phyloP scores from a whole-genome alignment of 805 yeast genomes.

The Candida caryicola region DNA sequence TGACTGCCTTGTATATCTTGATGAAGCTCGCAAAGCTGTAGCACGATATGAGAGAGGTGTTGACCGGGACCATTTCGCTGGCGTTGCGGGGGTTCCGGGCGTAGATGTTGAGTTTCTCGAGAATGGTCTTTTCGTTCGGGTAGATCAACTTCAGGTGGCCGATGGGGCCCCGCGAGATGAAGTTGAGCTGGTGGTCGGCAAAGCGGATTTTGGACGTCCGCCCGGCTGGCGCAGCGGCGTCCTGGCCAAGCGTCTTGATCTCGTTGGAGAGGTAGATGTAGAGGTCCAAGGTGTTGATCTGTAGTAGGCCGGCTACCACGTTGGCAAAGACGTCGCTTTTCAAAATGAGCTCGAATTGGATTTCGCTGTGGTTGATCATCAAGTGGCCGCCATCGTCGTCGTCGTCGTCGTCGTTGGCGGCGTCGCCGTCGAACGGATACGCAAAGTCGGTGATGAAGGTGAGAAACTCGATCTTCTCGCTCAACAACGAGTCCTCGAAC shows the following conservation, averaged over 20 bases:
- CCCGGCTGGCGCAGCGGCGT: conserved; percentile 2
- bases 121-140: conserved; percentile 59
- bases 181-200: conserved; percentile 40
- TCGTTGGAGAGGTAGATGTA: conserved; percentile 30
- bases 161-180: conserved; percentile 70
- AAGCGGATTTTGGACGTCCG: conserved; percentile 4
- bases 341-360: conserved; percentile 36
- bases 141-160: conserved; percentile 66
- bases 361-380: conserved; percentile 26
- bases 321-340: conserved; percentile 38
- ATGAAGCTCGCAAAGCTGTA: conserved; percentile 33
- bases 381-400: conserved; percentile 17
- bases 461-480: conserved; percentile 40
- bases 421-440: conserved; percentile 22
- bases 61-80: conserved; percentile 21
- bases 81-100: conserved; percentile 20
- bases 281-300: conserved; percentile 35
- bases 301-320: conserved; percentile 34
- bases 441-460: conserved; percentile 33
- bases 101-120: conserved; percentile 56
- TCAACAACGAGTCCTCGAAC: conserved; percentile 40
- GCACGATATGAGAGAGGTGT: conserved; percentile 25
- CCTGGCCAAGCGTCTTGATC: conserved; percentile 7
- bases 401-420: conserved; percentile 20
- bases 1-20: conserved; percentile 34